These are phyloP conservation scores for Solanum etuberosum DNA, from an alignment of 257 asterid species.

Conservation along the genomic window DNA sequence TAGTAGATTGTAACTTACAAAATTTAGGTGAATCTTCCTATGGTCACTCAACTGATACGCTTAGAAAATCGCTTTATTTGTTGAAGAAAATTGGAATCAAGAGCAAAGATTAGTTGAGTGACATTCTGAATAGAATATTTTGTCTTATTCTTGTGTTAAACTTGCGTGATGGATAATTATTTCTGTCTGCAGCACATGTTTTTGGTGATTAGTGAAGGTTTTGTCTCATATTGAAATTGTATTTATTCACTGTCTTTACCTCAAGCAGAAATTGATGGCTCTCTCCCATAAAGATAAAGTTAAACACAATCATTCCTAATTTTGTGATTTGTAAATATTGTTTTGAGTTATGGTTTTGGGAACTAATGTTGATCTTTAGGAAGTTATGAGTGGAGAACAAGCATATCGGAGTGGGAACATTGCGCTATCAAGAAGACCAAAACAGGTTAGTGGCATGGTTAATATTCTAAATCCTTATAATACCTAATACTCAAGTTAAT, in stretches of 20 bases:
- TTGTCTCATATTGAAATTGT: neutral
- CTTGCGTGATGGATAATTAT: neutral
- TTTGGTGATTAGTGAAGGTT: neutral
- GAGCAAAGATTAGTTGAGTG: neutral
- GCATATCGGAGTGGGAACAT: neutral
- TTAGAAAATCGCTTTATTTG: neutral
- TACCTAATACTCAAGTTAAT: neutral
- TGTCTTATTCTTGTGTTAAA: neutral
- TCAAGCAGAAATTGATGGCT: neutral
- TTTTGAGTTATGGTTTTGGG: neutral
- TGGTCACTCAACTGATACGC: neutral
- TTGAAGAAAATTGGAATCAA: neutral
- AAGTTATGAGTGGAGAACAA: neutral
- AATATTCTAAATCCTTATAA: neutral
- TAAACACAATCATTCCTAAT: neutral
- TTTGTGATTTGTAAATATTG: neutral
- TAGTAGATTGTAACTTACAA: neutral
- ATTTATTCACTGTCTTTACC: neutral
- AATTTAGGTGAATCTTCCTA: neutral
- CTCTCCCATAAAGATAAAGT: neutral
- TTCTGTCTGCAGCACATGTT: neutral
- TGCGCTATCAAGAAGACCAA: constrained; percentile 7
- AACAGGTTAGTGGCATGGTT: neutral
- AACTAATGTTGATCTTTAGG: constrained; percentile 2
- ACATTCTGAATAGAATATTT: neutral